Percentiles rank a stretch among this genome's conserved stretches.
Conservation (phyloP, 805 yeast species). For the Candida montana region DNA sequence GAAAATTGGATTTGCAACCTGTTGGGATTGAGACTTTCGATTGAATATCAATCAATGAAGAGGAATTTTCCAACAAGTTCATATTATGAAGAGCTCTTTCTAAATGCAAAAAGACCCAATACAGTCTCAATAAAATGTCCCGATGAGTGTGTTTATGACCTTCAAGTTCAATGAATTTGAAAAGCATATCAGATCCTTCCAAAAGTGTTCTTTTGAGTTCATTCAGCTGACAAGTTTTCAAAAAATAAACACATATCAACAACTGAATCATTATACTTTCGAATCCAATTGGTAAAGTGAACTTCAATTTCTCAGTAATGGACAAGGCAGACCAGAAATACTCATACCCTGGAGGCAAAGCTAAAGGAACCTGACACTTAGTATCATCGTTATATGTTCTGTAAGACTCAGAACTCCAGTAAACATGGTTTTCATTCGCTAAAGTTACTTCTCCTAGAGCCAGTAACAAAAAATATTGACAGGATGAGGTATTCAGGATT, state of each 20-base stretch:
- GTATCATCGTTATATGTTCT: not conserved
- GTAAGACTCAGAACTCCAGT: conserved; percentile 5
- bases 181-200: conserved; percentile 6
- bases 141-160: conserved; percentile 3
- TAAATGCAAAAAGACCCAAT: conserved; percentile 3
- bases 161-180: conserved; percentile 1
- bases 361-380: not conserved
- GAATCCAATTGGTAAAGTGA: conserved; percentile 1
- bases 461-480: conserved; percentile 2
- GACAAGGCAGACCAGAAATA: conserved; percentile 6
- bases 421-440: conserved; percentile 1
- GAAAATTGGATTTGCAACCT: conserved; percentile 4
- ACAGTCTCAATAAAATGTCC: conserved; percentile 4
- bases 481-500: not conserved
- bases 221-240: conserved; percentile 2
- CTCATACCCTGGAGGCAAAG: conserved; percentile 2
- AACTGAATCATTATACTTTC: conserved; percentile 2
- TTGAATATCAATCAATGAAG: conserved; percentile 1
- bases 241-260: conserved; percentile 1
- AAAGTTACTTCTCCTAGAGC: conserved; percentile 6
- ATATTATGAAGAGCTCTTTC: conserved; percentile 2
- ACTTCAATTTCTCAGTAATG: not conserved
- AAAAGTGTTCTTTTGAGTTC: not conserved
- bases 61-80: not conserved
- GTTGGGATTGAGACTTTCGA: conserved; percentile 1